Base-by-base conservation (phyloP, 768 basidiomycete species). In the Strobilomyces dryophilus region DNA sequence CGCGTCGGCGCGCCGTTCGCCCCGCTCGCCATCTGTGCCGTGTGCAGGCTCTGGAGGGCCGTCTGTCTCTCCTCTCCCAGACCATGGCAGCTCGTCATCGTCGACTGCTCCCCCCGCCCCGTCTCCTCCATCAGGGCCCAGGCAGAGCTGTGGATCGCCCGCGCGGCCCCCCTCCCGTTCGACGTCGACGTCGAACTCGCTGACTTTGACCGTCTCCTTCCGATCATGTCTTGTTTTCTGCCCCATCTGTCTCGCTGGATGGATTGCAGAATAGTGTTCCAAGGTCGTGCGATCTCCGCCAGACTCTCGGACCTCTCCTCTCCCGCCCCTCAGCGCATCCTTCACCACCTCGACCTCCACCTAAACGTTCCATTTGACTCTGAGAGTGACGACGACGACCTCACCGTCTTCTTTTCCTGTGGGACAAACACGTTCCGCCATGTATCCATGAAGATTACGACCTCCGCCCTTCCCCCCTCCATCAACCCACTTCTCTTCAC, bases 141-240 rank as follows among this genome's bases (percentile, higher is more conserved):
- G 51, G 80, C 81, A 4, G 61, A 70, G 26, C 61, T 82, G 0
- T 89, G 82, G 83, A 69, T 79, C 29, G 61, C 68, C 50, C 76
- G 74, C 45, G 85, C 85, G 4, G 56, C 66, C 6, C 80, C 81
- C 0, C 74, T 87, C 35, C 72, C 73, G 1, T 78, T 87, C 59
- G 75, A 79, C 55, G 71, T 89, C 47, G 72, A 80, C 35, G 62
- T 89, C 51, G 67, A 76, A 15, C 67, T 82, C 18, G 51, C 68
- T 20, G 72, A 76, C 51, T 67, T 74, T 26, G 80, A 85, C 52
- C 69, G 70, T 51, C 71, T 87, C 32, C 74, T 89, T 4, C 78
- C 86, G 9, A 74, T 89, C 53, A 71, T 89, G 32, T 82, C 84
- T 0, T 84, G 82, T 5, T 72, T 89, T 34, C 70, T 89, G 0